These are phyloP conservation scores for Phytophthora lateralis DNA, from an alignment of 352 stramenopile species.

Conservation along the genomic window DNA sequence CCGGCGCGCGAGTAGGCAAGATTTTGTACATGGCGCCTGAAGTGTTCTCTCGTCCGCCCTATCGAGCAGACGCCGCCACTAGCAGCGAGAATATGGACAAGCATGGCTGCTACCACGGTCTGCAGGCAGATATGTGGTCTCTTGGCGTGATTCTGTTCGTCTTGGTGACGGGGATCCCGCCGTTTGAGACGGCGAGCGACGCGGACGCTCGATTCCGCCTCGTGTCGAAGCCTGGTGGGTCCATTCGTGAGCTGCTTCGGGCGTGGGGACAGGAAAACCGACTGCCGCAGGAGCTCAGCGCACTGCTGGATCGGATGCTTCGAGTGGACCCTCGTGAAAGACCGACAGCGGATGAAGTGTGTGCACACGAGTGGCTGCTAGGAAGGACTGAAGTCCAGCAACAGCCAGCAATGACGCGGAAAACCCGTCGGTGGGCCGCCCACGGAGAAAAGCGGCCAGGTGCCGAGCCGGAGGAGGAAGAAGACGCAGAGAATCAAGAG, in stretches of 20 bases:
- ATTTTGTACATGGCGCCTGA: conserved; percentile 75
- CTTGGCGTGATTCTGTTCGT: conserved; percentile 72
- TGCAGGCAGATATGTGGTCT: conserved; percentile 68
- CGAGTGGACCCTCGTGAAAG: conserved; percentile 39
- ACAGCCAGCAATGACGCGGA: background rate
- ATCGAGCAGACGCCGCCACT: conserved; percentile 1
- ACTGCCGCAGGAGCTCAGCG: conserved; percentile 36
- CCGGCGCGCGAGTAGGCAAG: conserved; percentile 53
- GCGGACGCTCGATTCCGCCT: conserved; percentile 60
- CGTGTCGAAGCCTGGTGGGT: conserved; percentile 36
- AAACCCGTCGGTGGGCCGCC: conserved; percentile 14
- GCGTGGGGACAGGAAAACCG: conserved; percentile 46
- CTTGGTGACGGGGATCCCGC: conserved; percentile 56
- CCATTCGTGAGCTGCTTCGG: conserved; percentile 40
- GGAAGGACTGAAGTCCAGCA: background rate
- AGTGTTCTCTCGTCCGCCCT: conserved; percentile 36
- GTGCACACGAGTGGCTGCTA: conserved; percentile 47
- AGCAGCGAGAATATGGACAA: conserved; percentile 5
- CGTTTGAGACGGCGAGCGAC: conserved; percentile 50
- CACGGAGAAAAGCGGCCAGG: conserved; percentile 20
- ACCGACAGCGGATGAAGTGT: conserved; percentile 43
- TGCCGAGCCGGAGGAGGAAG: conserved; percentile 20
- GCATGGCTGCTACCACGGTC: conserved; percentile 43
- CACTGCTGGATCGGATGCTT: conserved; percentile 49
- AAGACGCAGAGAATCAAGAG: conserved; percentile 26